Percentiles rank a stretch among this genome's conserved stretches.
Evolutionary conservation across 768 basidiomycete genomes (phyloP).

Genomic region (Lentinus brumalis): DNA sequence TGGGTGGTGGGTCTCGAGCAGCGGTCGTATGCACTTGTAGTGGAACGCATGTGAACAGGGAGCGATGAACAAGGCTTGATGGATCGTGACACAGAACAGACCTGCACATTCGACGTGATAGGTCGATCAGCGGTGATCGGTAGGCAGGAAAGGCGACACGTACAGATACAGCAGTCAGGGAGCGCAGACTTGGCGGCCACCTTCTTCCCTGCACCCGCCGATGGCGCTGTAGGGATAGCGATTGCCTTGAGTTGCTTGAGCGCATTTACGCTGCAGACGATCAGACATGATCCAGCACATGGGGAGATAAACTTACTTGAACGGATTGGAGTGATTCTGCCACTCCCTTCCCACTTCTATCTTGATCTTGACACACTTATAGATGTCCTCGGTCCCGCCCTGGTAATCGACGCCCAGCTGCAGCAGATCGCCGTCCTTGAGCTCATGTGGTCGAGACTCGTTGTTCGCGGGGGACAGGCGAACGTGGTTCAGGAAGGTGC

Average conservation of each 20-base stretch:
- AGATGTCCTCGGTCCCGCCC: conserved; percentile 95
- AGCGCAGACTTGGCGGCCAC: conserved; percentile 42
- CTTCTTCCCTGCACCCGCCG: conserved; percentile 26
- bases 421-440: conserved; percentile 92
- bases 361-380: conserved; percentile 95
- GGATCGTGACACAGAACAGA: conserved; percentile 87
- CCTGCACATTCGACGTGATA: conserved; percentile 33
- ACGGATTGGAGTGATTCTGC: conserved; percentile 86
- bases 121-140: neutral
- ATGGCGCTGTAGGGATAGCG: conserved; percentile 39
- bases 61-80: conserved; percentile 95
- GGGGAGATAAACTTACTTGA: conserved; percentile 63
- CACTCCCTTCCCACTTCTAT: conserved; percentile 90
- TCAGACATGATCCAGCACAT: neutral
- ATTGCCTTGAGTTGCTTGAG: conserved; percentile 82
- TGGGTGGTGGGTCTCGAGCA: conserved; percentile 86
- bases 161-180: conserved; percentile 94
- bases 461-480: conserved; percentile 81
- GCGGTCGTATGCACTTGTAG: conserved; percentile 95
- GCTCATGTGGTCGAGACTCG: conserved; percentile 72
- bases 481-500: conserved; percentile 96
- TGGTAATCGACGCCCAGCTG: conserved; percentile 98
- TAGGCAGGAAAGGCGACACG: conserved; percentile 31
- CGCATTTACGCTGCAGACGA: conserved; percentile 56
- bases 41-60: conserved; percentile 97